Percentiles rank a stretch among this genome's conserved stretches.
Conservation (phyloP, 768 basidiomycete genomes). For the Leccinum uliginosum region DNA sequence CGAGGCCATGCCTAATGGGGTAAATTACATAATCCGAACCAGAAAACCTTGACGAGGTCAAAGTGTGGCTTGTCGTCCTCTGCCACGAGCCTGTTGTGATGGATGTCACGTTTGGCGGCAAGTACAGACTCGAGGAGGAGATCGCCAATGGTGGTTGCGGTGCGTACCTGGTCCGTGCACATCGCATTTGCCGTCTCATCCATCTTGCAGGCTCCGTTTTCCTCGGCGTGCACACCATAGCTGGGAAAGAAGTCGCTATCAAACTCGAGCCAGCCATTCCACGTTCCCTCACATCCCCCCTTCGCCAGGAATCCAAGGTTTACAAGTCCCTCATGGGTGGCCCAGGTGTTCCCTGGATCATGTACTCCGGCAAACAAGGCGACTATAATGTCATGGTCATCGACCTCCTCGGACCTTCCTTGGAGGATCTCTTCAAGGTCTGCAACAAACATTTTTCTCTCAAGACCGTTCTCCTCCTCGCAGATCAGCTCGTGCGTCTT, state of each 20-base stretch:
- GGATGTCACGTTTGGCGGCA: conserved; percentile 59
- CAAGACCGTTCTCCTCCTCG: conserved; percentile 90
- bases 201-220: conserved; percentile 61
- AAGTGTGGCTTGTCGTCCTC: conserved; percentile 5
- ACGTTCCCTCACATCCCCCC: conserved; percentile 48
- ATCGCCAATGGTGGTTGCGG: conserved; percentile 80
- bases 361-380: conserved; percentile 88
- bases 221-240: conserved; percentile 73
- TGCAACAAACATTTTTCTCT: conserved; percentile 90
- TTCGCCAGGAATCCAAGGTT: conserved; percentile 86
- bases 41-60: conserved; percentile 4
- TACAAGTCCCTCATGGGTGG: conserved; percentile 91
- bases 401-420: conserved; percentile 87
- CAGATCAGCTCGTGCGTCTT: conserved; percentile 84
- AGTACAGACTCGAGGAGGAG: conserved; percentile 75
- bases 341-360: conserved; percentile 85
- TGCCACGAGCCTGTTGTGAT: conserved; percentile 19
- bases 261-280: conserved; percentile 68
- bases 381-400: conserved; percentile 98
- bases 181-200: conserved; percentile 7
- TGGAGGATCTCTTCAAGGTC: conserved; percentile 84
- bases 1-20: conserved; percentile 2
- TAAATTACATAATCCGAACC: conserved; percentile 24
- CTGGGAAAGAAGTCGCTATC: conserved; percentile 81
- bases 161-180: conserved; percentile 49